Conservation (phyloP, 208 protist species). For the Endotrypanum monterogeii region DNA sequence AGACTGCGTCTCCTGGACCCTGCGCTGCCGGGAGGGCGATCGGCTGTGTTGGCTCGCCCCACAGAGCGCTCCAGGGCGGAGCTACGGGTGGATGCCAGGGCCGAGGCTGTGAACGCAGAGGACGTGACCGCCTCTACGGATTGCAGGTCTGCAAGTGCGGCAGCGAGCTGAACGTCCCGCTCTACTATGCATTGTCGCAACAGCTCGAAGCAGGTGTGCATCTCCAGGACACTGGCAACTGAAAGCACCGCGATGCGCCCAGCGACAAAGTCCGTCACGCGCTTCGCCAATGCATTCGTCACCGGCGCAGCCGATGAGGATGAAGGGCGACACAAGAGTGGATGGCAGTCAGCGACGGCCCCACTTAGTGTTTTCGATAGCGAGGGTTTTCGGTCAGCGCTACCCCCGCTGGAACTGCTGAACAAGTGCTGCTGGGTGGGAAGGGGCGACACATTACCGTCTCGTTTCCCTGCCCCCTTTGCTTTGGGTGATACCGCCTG, state of each 20-base stretch:
- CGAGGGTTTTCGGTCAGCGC: not conserved
- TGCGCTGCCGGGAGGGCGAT: conserved; percentile 10
- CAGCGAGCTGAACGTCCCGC: conserved; percentile 31
- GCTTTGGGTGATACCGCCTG: not conserved
- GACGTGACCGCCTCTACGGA: conserved; percentile 24
- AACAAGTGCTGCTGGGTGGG: no score
- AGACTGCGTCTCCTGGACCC: not conserved
- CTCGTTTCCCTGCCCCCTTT: not conserved
- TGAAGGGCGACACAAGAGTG: not conserved
- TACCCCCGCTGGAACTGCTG: not conserved
- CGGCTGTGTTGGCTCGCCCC: not conserved
- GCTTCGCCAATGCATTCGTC: conserved; percentile 30
- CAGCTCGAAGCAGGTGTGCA: conserved; percentile 82
- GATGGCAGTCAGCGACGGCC: not conserved
- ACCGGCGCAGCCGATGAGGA: not conserved
- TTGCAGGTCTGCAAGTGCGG: conserved; percentile 31
- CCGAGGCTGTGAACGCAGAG: conserved; percentile 4
- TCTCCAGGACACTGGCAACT: conserved; percentile 74
- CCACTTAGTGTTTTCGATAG: not conserved
- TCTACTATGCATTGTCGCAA: conserved; percentile 56
- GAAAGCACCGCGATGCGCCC: conserved; percentile 65
- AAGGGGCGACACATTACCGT: not conserved
- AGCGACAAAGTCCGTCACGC: conserved; percentile 67
- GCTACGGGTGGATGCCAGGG: not conserved
- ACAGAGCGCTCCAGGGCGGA: not conserved